Percentiles rank a stretch among this genome's conserved stretches.
Evolutionary conservation across 148 eudicot genomes (phyloP).

Genomic region (Camellia japonica): DNA sequence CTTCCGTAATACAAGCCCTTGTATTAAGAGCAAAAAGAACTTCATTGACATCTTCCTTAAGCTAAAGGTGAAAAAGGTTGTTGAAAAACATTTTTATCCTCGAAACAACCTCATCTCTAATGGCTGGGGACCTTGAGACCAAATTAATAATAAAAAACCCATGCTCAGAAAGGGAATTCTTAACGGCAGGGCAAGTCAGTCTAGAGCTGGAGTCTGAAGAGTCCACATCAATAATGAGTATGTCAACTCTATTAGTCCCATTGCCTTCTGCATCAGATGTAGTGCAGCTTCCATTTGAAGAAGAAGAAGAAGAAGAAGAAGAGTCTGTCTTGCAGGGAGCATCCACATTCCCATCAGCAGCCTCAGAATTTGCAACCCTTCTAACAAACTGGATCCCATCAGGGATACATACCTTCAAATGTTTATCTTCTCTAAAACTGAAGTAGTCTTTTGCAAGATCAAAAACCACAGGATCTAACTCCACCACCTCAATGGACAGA

Average conservation of each 20-base stretch:
- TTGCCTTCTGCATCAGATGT: conserved; percentile 21
- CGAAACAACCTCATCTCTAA: conserved; percentile 62
- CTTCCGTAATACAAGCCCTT: conserved; percentile 27
- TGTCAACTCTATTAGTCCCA: conserved; percentile 34
- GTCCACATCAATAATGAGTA: conserved; percentile 86
- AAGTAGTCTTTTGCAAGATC: conserved; percentile 70
- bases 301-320: conserved; percentile 17
- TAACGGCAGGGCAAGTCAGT: conserved; percentile 83
- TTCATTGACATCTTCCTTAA: conserved; percentile 92
- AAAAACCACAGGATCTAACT: conserved; percentile 79
- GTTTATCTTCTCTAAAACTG: conserved; percentile 66
- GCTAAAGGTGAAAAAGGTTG: conserved; percentile 67
- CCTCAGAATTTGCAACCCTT: conserved; percentile 28
- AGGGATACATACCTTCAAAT: conserved; percentile 74
- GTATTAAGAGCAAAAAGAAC: conserved; percentile 75
- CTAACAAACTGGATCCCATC: conserved; percentile 78
- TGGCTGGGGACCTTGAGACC: conserved; percentile 76
- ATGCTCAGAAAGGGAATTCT: conserved; percentile 64
- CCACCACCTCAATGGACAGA: conserved; percentile 72
- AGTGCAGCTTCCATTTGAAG: conserved; percentile 12
- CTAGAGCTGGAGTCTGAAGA: conserved; percentile 93
- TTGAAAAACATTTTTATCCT: conserved; percentile 74
- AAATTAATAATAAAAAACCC: conserved; percentile 85
- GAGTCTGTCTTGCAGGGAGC: conserved; percentile 9
- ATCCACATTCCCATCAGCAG: conserved; percentile 20